Evolutionary conservation across 768 basidiomycete species (phyloP), one percentile per base, ranked within the genome.

Genomic region (Phaeotremella fagi): DNA sequence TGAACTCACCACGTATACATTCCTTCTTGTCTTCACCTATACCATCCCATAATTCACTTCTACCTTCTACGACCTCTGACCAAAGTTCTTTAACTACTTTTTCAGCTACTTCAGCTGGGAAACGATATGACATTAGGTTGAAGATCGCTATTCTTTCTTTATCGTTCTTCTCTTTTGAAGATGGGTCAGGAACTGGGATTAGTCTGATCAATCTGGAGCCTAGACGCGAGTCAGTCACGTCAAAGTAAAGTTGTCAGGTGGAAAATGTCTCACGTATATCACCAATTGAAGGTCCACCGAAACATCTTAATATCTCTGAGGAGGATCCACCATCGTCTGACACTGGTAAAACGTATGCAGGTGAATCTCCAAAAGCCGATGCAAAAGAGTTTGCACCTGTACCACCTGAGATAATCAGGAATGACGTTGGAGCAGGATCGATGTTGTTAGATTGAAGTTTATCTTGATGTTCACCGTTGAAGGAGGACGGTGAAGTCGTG

Each of bases 321-420:
- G 90, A 94, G 2, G 88, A 90, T 38, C 92, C 92, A 1, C 92
- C 92, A 71, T 97, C 90, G 69, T 97, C 92, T 4, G 90, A 92
- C 27, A 97, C 88, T 4, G 92, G 92, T 28, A 97, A 78, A 23
- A 91, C 84, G 66, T 91, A 90, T 66, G 83, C 85, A 22, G 87
- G 84, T 55, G 79, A 66, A 16, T 79, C 75, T 2, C 79, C 80
- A 68, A 97, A 95, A 2, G 90, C 88, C 35, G 86, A 78, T 61
- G 88, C 90, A 60, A 97, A 86, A 20, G 87, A 81, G 69, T 97
- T 97, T 45, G 90, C 89, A 36, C 91, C 91, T 28, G 90, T 90
- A n/a, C 91, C 91, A 0, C 91, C 91, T 45, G 89, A 91, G 50
- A 97, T 81, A 45, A 95, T 81, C 5, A 91, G 72, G 69, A 81